phyloP scores from a whole-genome alignment of 192 early-diverging fungal species.

The Coemansia sp. region DNA sequence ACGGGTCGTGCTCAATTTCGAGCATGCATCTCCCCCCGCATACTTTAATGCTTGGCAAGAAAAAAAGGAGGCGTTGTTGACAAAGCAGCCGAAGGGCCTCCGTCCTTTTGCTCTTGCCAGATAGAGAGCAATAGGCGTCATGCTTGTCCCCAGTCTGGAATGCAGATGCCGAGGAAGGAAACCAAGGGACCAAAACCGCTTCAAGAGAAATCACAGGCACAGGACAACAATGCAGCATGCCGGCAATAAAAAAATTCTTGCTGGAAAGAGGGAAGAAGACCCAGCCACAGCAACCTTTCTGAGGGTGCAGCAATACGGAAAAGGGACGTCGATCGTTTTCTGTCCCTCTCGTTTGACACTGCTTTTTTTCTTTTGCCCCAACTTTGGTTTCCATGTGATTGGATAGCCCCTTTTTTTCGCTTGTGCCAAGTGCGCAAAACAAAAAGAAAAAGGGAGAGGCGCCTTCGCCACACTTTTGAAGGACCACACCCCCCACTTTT shows the following conservation, averaged over 20 bases:
- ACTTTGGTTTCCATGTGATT: slow-evolving; percentile 2
- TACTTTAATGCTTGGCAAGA: not conserved
- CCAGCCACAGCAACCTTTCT: slow-evolving; percentile 1
- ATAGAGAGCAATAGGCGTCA: not conserved
- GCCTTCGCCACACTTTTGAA: slow-evolving; percentile 9
- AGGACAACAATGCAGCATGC: not conserved
- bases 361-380: slow-evolving; percentile 4
- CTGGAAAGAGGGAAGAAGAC: not conserved
- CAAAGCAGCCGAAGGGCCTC: not conserved
- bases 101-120: not conserved
- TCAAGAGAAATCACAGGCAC: slow-evolving; percentile 1
- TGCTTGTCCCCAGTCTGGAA: not conserved
- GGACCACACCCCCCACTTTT: not conserved
- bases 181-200: not conserved
- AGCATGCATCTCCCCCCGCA: not conserved
- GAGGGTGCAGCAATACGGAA: not conserved
- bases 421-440: not conserved
- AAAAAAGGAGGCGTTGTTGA: not conserved
- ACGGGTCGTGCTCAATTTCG: not conserved
- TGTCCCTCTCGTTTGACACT: not conserved
- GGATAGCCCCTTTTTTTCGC: not conserved
- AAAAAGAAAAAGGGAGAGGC: not conserved
- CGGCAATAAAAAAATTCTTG: not conserved
- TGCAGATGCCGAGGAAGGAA: not conserved
- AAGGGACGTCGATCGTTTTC: slow-evolving; percentile 4